These are phyloP conservation scores for Hansenula lynferdii DNA, from an alignment of 1,139 yeast species.

Conservation along the genomic window DNA sequence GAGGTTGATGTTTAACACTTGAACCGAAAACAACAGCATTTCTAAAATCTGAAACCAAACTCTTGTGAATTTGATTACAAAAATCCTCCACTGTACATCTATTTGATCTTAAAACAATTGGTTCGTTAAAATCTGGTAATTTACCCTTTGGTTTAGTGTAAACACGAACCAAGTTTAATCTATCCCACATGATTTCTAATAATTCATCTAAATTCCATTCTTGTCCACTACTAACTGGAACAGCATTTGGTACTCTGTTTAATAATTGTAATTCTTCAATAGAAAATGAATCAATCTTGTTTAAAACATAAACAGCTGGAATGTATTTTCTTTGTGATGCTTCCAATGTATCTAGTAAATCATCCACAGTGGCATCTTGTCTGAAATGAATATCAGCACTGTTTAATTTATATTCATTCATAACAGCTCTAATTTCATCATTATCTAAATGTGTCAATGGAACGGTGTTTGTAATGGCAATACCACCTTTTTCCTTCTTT, in stretches of 20 bases:
- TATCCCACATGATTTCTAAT: constrained; percentile 92
- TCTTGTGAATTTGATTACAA: constrained; percentile 94
- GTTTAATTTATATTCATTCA: constrained; percentile 90
- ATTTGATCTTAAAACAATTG: constrained; percentile 82
- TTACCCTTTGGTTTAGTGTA: constrained; percentile 96
- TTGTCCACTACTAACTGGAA: constrained; percentile 91
- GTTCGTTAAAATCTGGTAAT: constrained; percentile 90
- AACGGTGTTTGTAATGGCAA: constrained; percentile 87
- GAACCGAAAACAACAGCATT: constrained; percentile 89
- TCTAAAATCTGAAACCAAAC: constrained; percentile 88
- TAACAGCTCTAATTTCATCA: constrained; percentile 93
- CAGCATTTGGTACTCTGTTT: constrained; percentile 91
- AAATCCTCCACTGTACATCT: constrained; percentile 89
- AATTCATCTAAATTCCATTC: constrained; percentile 97
- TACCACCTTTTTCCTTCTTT: constrained; percentile 94
- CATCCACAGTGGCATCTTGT: constrained; percentile 97
- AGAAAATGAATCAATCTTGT: constrained; percentile 93
- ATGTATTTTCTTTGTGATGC: constrained; percentile 86
- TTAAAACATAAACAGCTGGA: constrained; percentile 90
- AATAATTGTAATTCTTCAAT: constrained; percentile 87
- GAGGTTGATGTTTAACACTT: constrained; percentile 98
- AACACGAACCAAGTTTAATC: constrained; percentile 84
- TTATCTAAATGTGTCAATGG: constrained; percentile 87
- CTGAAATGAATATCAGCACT: constrained; percentile 97
- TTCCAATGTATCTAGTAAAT: constrained; percentile 89